phyloP scores from a whole-genome alignment of 352 stramenopile species.

The Phytopythium chamaehyphon region DNA sequence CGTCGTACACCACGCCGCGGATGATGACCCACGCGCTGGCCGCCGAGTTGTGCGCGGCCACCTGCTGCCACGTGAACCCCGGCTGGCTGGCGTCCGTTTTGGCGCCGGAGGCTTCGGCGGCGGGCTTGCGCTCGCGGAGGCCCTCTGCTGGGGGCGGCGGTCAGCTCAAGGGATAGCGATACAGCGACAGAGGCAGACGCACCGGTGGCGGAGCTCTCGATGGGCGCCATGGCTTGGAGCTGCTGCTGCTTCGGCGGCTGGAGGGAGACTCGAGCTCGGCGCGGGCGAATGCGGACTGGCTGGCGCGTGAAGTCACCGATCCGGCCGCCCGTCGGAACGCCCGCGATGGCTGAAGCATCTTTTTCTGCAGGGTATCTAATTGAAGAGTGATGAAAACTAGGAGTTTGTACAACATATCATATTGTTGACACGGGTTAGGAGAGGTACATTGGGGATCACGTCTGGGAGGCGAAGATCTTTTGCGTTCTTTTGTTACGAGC shows the following conservation, averaged over 20 bases:
- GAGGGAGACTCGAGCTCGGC: not conserved
- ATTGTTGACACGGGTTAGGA: too few relatives aligned
- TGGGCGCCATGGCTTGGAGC: conserved; percentile 28
- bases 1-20: conserved; percentile 91
- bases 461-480: not conserved
- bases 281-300: conserved; percentile 20
- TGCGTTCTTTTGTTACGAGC: conserved; percentile 3
- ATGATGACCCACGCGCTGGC: conserved; percentile 97
- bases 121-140: conserved; percentile 58
- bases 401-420: not conserved
- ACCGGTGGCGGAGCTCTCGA: conserved; percentile 25
- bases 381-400: not conserved
- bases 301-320: conserved; percentile 29
- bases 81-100: conserved; percentile 14
- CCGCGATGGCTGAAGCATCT: not conserved
- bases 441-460: not conserved
- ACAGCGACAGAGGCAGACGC: not conserved
- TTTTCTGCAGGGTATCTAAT: not conserved
- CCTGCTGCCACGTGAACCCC: conserved; percentile 91
- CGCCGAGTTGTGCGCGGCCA: conserved; percentile 94
- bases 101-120: conserved; percentile 4
- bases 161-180: not conserved
- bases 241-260: conserved; percentile 4
- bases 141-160: conserved; percentile 14
- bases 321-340: conserved; percentile 1